Percentiles rank a stretch among this genome's conserved stretches.
phyloP scores from a whole-genome alignment of 1,284 basidiomycete genomes.

The Tylopilus sp. region DNA sequence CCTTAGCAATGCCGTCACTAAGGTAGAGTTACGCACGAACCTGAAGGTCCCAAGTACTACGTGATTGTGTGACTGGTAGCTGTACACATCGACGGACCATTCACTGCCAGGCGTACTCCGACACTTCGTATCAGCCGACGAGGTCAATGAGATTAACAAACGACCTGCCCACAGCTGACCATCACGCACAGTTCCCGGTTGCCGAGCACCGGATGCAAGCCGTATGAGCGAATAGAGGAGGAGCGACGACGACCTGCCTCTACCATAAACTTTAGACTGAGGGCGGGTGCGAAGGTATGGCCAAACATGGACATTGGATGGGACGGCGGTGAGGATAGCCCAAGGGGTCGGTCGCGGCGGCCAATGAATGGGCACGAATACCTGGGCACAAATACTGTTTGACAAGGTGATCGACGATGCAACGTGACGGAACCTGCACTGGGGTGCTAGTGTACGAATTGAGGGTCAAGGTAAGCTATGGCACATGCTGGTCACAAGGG shows the following conservation, averaged over 20 bases:
- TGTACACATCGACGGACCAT: conserved; percentile 25
- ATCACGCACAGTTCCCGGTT: not conserved
- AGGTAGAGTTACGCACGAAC: too few relatives aligned
- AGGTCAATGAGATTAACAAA: conserved; percentile 32
- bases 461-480: conserved; percentile 66
- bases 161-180: too few relatives aligned
- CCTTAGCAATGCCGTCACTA: too few relatives aligned
- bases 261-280: conserved; percentile 60
- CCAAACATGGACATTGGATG: conserved; percentile 67
- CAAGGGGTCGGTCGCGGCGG: conserved; percentile 58
- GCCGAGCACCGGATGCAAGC: too few relatives aligned
- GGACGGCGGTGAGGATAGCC: conserved; percentile 68
- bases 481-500: conserved; percentile 72
- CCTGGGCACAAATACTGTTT: conserved; percentile 59
- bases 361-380: conserved; percentile 65
- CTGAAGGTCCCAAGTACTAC: too few relatives aligned
- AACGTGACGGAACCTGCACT: conserved; percentile 70
- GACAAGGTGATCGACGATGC: conserved; percentile 59
- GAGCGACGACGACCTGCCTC: too few relatives aligned
- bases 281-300: conserved; percentile 68
- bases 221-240: too few relatives aligned
- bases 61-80: too few relatives aligned
- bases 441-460: conserved; percentile 71
- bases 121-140: conserved; percentile 9
- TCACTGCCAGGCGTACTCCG: too few relatives aligned